Conservation (phyloP, 2,329 filamentous ascomycete species). For the Sordariomycetes sp. region DNA sequence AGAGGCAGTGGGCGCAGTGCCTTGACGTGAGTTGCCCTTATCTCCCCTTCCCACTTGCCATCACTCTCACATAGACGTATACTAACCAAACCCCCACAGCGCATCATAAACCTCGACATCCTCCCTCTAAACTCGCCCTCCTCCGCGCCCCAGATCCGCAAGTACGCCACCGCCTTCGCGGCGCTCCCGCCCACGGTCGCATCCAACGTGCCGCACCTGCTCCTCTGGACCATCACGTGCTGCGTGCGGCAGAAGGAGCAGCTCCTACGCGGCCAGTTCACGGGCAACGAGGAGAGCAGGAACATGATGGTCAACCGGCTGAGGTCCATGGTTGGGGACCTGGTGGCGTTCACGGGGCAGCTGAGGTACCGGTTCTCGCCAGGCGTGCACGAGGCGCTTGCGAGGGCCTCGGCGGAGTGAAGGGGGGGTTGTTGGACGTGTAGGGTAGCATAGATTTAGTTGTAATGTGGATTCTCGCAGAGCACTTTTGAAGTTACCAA, state of each 20-base stretch:
- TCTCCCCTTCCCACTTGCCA: neutral
- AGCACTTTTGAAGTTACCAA: too few species aligned
- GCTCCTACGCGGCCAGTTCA: slow-evolving; percentile 61
- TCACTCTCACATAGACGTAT: neutral
- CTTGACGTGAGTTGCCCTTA: slow-evolving; percentile 39
- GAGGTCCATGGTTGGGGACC: slow-evolving; percentile 72
- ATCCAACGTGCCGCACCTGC: slow-evolving; percentile 78
- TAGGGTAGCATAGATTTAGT: neutral
- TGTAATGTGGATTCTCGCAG: neutral
- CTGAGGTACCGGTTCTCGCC: slow-evolving; percentile 84
- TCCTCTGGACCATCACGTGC: slow-evolving; percentile 88
- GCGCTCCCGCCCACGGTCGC: slow-evolving; percentile 70
- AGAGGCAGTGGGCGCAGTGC: slow-evolving; percentile 43
- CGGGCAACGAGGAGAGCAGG: slow-evolving; percentile 56
- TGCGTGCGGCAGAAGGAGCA: slow-evolving; percentile 70
- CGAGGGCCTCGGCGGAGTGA: slow-evolving; percentile 64
- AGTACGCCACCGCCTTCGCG: slow-evolving; percentile 71
- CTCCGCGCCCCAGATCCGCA: slow-evolving; percentile 69
- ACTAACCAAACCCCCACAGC: slow-evolving; percentile 29
- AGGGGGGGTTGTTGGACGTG: neutral
- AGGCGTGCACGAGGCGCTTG: slow-evolving; percentile 78
- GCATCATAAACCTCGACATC: slow-evolving; percentile 64
- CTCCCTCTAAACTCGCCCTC: slow-evolving; percentile 68
- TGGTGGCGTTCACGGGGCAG: slow-evolving; percentile 90
- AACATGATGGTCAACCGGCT: slow-evolving; percentile 58